phyloP scores from a whole-genome alignment of 2,329 filamentous ascomycete genomes.

The Talaromyces sp. region DNA sequence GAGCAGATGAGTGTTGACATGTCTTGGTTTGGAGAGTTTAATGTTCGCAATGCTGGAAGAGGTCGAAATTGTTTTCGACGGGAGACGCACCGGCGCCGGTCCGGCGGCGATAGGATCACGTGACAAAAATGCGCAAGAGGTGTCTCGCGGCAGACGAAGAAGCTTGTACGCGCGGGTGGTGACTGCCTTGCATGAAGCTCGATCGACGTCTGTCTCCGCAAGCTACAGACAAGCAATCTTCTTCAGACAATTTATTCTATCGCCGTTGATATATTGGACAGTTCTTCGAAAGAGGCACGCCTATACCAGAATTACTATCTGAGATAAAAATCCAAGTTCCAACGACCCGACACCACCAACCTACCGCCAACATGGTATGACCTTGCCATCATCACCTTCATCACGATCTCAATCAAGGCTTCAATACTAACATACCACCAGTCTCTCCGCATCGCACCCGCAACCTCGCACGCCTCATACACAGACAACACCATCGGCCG shows the following conservation, averaged over 20 bases:
- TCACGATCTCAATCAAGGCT: background rate
- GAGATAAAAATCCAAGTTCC: background rate
- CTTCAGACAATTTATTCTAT: background rate
- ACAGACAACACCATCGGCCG: slow-evolving; percentile 62
- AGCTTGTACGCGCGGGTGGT: background rate
- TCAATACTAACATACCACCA: slow-evolving; percentile 33
- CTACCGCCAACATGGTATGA: background rate
- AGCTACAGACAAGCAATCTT: background rate
- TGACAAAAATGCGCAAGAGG: background rate
- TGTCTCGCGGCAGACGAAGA: background rate
- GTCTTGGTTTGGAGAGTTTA: background rate
- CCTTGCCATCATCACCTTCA: background rate
- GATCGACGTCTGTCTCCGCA: background rate
- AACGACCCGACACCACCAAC: background rate
- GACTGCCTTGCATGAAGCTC: background rate
- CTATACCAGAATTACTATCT: background rate
- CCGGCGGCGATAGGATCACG: background rate
- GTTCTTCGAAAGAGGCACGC: too few relatives aligned
- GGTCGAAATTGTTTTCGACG: background rate
- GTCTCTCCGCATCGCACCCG: slow-evolving; percentile 86
- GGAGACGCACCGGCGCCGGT: too few relatives aligned
- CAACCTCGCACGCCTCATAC: slow-evolving; percentile 60
- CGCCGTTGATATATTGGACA: background rate
- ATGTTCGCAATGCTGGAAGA: background rate
- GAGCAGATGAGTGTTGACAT: slow-evolving; percentile 8